Percentiles rank a stretch among this genome's conserved stretches.
Conservation (phyloP, 371 early-diverging fungal species). For the Rhizopus sp. region DNA sequence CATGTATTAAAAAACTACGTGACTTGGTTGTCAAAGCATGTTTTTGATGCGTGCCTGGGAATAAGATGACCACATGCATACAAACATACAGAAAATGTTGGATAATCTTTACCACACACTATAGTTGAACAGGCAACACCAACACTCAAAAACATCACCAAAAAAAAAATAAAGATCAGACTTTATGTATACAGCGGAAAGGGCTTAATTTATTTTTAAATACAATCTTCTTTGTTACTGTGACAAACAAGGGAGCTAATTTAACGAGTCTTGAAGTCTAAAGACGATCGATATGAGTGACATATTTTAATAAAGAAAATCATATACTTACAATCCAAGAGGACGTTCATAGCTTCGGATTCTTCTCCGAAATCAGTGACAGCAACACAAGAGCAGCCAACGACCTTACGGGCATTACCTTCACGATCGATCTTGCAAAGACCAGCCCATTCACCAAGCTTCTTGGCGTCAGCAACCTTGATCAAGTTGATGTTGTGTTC, state of each 20-base stretch:
- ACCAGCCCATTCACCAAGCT: conserved; percentile 99
- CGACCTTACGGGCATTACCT: conserved; percentile 98
- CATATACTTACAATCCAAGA: conserved; percentile 75
- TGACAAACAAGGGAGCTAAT: conserved; percentile 1
- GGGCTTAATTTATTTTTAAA: neutral
- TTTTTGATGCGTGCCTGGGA: too few species aligned
- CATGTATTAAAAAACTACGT: too few species aligned
- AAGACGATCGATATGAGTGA: conserved; percentile 8
- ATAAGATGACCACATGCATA: too few species aligned
- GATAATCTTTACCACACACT: too few species aligned
- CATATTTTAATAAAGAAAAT: neutral
- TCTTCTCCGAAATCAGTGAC: conserved; percentile 98
- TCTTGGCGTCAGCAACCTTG: conserved; percentile 97
- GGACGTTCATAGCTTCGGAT: conserved; percentile 96
- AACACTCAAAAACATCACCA: too few species aligned
- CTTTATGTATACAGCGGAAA: too few species aligned
- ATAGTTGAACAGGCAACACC: too few species aligned
- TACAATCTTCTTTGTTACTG: neutral
- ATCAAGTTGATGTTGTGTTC: conserved; percentile 98
- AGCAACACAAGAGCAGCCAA: conserved; percentile 95
- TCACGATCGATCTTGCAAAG: conserved; percentile 99
- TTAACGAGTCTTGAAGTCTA: conserved; percentile 82
- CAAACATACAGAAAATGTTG: too few species aligned
- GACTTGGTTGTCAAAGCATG: too few species aligned
- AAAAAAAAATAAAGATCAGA: too few species aligned